phyloP scores from a whole-genome alignment of 257 asterid genomes.

The Forsythia viridissima region DNA sequence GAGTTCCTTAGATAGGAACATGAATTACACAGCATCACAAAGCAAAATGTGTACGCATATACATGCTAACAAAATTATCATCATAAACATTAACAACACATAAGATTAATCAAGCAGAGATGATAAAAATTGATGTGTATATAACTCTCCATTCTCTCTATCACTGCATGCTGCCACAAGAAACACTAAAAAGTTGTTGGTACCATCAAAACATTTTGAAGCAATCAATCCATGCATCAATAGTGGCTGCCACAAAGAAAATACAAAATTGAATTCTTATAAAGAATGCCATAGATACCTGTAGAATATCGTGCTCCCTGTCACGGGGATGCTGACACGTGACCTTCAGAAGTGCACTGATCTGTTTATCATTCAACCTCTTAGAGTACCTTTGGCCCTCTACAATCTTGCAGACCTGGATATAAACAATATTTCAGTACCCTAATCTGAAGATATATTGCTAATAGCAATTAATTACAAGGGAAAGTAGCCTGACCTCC shows the following conservation, averaged over 20 bases:
- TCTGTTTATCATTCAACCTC: constrained; percentile 10
- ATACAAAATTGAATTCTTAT: neutral
- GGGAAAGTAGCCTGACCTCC: constrained; percentile 59
- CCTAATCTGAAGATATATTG: neutral
- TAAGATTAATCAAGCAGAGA: neutral
- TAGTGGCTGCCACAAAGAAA: neutral
- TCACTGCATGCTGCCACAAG: neutral
- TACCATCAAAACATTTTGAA: neutral
- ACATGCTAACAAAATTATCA: neutral
- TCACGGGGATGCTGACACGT: constrained; percentile 26
- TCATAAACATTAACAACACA: neutral
- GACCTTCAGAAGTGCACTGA: constrained; percentile 23
- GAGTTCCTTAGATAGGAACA: neutral
- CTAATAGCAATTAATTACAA: neutral
- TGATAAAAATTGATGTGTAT: neutral
- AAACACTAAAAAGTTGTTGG: neutral
- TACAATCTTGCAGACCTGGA: constrained; percentile 49
- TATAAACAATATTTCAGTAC: constrained; percentile 30
- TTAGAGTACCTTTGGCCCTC: constrained; percentile 19
- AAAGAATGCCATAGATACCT: constrained; percentile 39
- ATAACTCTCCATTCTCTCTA: neutral
- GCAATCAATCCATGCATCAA: neutral
- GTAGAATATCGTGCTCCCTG: constrained; percentile 24
- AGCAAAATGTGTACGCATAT: neutral
- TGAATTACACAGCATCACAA: neutral